Base-by-base conservation (phyloP, 208 protist species). In the Crithidia bombi region DNA sequence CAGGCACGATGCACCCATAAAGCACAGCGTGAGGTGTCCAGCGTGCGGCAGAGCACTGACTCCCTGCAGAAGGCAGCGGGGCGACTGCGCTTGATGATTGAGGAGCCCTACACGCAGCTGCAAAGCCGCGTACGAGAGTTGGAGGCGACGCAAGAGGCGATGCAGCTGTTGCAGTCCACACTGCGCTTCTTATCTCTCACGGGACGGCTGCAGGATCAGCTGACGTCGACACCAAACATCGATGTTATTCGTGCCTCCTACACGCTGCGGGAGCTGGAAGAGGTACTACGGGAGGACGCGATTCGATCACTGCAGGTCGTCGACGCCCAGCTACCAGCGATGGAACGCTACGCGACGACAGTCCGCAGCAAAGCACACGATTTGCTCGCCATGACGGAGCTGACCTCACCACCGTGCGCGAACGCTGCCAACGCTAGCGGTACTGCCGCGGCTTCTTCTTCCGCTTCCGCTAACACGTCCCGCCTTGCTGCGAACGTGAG, bases 231-330 rank as follows among this genome's bases (percentile, higher is more conserved):
- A 19, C 51, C 65, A 10, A 69, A 17, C 17, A 7, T 66, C 25
- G 89, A 94, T 36, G 49, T 91, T 30, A 72, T 76, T 32, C 84
- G 82, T 15, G 74, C 82, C 23, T 85, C 90, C 36, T 85, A 85
- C 46, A 86, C 83, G n/a, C 43, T 93, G 58, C 56, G 46, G 26
- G 87, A 93, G 70, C 26, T 91, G 21, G 87, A 93, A 62, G 78
- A 79, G n/a, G 75, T 93, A n/a, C 69, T 91, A 25, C 58, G 69
- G 39, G 68, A 67, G 12, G 71, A 65, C 25, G 33, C 33, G 51
- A 56, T 93, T 32, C 75, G 69, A 4, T 81, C 75, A 0, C 65
- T 95, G 19, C 81, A 92, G 36, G 77, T 91, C 12, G 90, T 91
- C 26, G 82, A 87, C n/a, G 62, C 65, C 25, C 81, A 81, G 47